A percentile compares a stretch with the other conserved stretches of the same genome.
Conservation (phyloP, 2,329 filamentous ascomycete genomes). For the Calonectria hongkongensis region DNA sequence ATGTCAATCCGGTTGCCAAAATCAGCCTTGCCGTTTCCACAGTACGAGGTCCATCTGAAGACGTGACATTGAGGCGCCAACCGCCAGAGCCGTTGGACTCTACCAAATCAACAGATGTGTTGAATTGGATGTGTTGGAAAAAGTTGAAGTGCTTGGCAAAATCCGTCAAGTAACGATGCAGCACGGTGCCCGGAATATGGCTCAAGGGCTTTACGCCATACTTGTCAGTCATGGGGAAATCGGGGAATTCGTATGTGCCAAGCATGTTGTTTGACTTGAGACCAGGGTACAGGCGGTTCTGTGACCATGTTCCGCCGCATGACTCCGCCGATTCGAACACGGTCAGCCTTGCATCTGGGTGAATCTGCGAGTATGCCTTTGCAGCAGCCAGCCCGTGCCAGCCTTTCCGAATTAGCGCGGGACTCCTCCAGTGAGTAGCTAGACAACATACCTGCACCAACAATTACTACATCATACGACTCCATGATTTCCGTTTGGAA, state of each 20-base stretch:
- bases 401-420: slow-evolving; percentile 54
- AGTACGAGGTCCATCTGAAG: slow-evolving; percentile 4
- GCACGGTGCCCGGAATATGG: slow-evolving; percentile 61
- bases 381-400: slow-evolving; percentile 71
- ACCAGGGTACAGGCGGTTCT: slow-evolving; percentile 74
- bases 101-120: slow-evolving; percentile 69
- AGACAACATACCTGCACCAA: slow-evolving; percentile 48
- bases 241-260: slow-evolving; percentile 78
- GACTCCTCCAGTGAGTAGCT: neutral
- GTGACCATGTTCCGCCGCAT: slow-evolving; percentile 77
- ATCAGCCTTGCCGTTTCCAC: slow-evolving; percentile 64
- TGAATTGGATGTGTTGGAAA: slow-evolving; percentile 67
- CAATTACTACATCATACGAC: slow-evolving; percentile 51
- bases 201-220: slow-evolving; percentile 61
- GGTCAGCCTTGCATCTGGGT: slow-evolving; percentile 67
- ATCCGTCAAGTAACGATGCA: slow-evolving; percentile 62
- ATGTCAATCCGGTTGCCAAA: slow-evolving; percentile 70
- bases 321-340: slow-evolving; percentile 71
- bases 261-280: slow-evolving; percentile 79
- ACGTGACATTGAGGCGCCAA: slow-evolving; percentile 47
- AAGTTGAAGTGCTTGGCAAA: slow-evolving; percentile 69
- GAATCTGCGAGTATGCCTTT: slow-evolving; percentile 70
- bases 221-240: slow-evolving; percentile 75
- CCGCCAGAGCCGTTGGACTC: slow-evolving; percentile 46
- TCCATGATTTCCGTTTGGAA: slow-evolving; percentile 31